phyloP scores from a whole-genome alignment of 345 rosid species.

The Populus simonii region DNA sequence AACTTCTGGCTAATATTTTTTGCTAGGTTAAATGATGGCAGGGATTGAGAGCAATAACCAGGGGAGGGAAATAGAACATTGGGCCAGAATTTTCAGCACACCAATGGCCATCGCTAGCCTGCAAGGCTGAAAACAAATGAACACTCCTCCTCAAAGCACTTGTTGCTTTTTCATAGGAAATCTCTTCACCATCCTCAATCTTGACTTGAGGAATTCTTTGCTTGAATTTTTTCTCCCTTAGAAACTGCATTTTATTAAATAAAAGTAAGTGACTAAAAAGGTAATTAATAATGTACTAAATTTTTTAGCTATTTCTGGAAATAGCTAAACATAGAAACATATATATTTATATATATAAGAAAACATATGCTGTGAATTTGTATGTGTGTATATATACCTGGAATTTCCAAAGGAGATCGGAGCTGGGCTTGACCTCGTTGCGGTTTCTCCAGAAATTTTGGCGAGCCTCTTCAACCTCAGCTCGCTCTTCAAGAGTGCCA shows the following conservation, averaged over 20 bases:
- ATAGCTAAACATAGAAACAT: too few relatives aligned
- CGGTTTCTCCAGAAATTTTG: conserved; percentile 5
- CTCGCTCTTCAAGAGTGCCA: neutral
- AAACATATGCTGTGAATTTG: too few relatives aligned
- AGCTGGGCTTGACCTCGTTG: neutral
- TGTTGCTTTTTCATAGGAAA: neutral
- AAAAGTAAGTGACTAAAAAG: too few relatives aligned
- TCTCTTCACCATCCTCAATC: neutral
- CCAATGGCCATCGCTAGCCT: conserved; percentile 23
- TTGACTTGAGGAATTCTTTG: conserved; percentile 10
- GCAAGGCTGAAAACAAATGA: conserved; percentile 6
- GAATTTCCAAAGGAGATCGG: conserved; percentile 9
- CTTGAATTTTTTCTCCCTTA: conserved; percentile 11
- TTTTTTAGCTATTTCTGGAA: too few relatives aligned
- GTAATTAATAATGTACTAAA: too few relatives aligned
- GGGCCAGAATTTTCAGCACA: conserved; percentile 18
- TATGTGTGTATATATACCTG: neutral
- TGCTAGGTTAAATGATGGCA: too few relatives aligned
- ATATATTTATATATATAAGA: too few relatives aligned
- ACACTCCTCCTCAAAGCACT: conserved; percentile 5
- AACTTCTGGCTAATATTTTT: too few relatives aligned
- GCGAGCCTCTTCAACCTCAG: conserved; percentile 5
- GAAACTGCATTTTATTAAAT: neutral
- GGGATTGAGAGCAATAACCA: neutral
- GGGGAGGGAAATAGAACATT: conserved; percentile 11